Percentiles rank a stretch among this genome's conserved stretches.
phyloP scores from a whole-genome alignment of 2,329 filamentous ascomycete genomes.

The Fragosphaeria purpurea region DNA sequence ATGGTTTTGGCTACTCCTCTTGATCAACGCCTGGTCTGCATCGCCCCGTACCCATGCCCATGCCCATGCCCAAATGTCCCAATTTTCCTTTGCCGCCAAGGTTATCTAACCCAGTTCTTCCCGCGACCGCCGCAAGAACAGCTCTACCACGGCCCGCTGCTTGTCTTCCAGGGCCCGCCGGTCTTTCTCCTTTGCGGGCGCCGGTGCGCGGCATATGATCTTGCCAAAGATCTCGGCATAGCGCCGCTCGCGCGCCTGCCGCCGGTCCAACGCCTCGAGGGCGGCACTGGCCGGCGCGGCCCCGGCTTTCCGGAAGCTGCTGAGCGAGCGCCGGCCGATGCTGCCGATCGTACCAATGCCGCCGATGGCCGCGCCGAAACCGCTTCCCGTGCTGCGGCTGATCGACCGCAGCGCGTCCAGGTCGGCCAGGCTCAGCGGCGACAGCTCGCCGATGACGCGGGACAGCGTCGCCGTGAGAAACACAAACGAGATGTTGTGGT shows the following conservation, averaged over 20 bases:
- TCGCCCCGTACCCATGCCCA: too few species aligned
- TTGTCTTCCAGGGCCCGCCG: constrained; percentile 50
- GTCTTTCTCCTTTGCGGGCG: constrained; percentile 37
- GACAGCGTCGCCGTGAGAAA: constrained; percentile 71
- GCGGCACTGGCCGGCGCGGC: constrained; percentile 4
- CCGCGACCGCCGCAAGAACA: constrained; percentile 44
- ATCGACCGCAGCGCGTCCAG: constrained; percentile 22
- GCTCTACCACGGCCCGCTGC: constrained; percentile 56
- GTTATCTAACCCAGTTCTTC: constrained; percentile 7
- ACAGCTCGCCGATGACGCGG: constrained; percentile 39
- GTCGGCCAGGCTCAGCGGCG: constrained; percentile 28
- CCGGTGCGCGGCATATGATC: constrained; percentile 46
- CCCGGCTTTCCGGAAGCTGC: constrained; percentile 16
- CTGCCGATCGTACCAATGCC: constrained; percentile 11
- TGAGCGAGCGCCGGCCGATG: constrained; percentile 34
- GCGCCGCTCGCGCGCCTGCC: constrained; percentile 48
- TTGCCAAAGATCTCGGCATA: constrained; percentile 57
- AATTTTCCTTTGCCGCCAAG: too few species aligned
- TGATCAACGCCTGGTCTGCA: too few species aligned
- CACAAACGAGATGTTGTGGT: constrained; percentile 82
- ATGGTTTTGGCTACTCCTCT: too few species aligned
- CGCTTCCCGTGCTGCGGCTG: background rate
- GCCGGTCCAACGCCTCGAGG: constrained; percentile 35
- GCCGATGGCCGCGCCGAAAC: constrained; percentile 10
- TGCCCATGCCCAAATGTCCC: too few species aligned